These are phyloP conservation scores for Cyclotella sp. DNA, from an alignment of 108 stramenopile genomes.

Conservation along the genomic window DNA sequence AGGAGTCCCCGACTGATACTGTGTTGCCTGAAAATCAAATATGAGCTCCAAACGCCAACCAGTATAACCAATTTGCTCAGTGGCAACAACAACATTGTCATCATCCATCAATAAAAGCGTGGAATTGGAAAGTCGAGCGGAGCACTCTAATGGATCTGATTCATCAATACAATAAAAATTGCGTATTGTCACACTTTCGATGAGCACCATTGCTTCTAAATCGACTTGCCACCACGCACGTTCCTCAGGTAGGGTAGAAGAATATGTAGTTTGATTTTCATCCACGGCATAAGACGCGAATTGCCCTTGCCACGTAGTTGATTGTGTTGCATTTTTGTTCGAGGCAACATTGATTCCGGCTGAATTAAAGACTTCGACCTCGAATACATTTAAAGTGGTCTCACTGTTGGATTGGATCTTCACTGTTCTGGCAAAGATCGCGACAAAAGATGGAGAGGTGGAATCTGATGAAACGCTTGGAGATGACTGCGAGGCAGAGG, in stretches of 20 bases:
- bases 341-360: not conserved
- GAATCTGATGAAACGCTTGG: conserved; percentile 2
- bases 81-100: not conserved
- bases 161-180: conserved; percentile 13
- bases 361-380: not conserved
- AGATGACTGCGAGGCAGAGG: not conserved
- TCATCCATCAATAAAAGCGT: not conserved
- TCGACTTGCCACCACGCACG: conserved; percentile 13
- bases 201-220: not conserved
- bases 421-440: conserved; percentile 4
- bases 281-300: conserved; percentile 9
- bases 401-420: conserved; percentile 14
- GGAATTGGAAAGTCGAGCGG: conserved; percentile 4
- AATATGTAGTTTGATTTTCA: not conserved
- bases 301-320: not conserved
- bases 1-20: too few relatives aligned
- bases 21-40: not conserved
- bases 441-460: not conserved
- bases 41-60: not conserved
- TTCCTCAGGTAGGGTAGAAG: not conserved
- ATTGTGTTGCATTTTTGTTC: conserved; percentile 9
- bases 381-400: not conserved
- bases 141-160: not conserved
- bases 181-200: not conserved
- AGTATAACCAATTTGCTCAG: conserved; percentile 1